Base-by-base conservation (phyloP, 805 yeast genomes). In the Ogataea dorogensis region DNA sequence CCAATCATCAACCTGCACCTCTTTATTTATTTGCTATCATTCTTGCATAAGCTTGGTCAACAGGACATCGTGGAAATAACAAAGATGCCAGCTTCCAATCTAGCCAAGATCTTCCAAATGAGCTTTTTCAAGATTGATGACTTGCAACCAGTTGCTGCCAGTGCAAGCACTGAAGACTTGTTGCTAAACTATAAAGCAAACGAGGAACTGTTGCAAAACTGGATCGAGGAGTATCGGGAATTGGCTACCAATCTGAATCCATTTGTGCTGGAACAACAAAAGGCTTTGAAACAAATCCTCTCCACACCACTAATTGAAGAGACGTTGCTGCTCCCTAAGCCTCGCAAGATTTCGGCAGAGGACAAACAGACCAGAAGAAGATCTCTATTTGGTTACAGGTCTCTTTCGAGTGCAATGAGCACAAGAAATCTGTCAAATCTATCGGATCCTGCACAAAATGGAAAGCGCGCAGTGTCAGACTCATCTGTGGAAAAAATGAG, bases 31-130 rank as follows among this genome's bases (percentile, higher is more conserved):
- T 32, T 63, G 6, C 22, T 63, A 10, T 19, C 45, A 7, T 58
- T 61, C 28, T 47, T 63, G 17, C 43, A 50, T 31, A 37, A 44
- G 16, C 32, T 63, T 7, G 33, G 52, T 7, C 29, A 38, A 16
- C 54, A 54, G 3, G 46, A 48, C 9, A 33, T 50, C 6, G 54
- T 51, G 17, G 37, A 44, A 15, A 47, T 50, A 21, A 65, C 70
- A 11, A 61, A 59, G 42, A 65, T 65, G 70, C 50, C 59, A 15
- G 38, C 65, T 3, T 49, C 51, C 12, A 65, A 64, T 36, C 33
- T 65, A 21, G 54, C 68, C 6, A 65, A 64, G 36, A 58, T 65
- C 35, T 63, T 65, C 43, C 70, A 65, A 43, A 49, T 63, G 14
- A 53, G 60, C 33, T 54, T 64, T 14, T 65, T 65, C 43, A 60